These are phyloP conservation scores for Gremmenia infestans DNA, from an alignment of 2,329 filamentous ascomycete genomes.

Conservation along the genomic window DNA sequence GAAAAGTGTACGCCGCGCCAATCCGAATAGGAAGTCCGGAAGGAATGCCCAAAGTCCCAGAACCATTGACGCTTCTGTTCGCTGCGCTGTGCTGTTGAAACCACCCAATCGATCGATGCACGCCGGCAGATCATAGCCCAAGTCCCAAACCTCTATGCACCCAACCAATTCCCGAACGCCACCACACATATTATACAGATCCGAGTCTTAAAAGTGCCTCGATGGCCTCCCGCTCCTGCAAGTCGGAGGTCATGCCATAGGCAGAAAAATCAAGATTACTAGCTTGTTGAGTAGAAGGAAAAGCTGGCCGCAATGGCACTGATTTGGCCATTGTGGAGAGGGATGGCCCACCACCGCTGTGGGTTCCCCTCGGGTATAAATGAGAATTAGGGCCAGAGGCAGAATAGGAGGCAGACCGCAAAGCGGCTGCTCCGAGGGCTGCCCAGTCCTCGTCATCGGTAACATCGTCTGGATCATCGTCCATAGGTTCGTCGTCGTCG, in stretches of 20 bases:
- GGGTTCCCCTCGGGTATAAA: slow-evolving; percentile 41
- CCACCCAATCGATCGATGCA: slow-evolving; percentile 28
- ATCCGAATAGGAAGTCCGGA: neutral
- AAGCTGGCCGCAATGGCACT: slow-evolving; percentile 22
- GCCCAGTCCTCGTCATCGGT: slow-evolving; percentile 98
- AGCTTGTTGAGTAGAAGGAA: slow-evolving; percentile 34
- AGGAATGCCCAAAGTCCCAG: slow-evolving; percentile 13
- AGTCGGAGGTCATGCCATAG: slow-evolving; percentile 44
- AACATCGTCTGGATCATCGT: slow-evolving; percentile 75
- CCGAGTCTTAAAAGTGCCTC: slow-evolving; percentile 77
- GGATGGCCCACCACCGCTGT: slow-evolving; percentile 32
- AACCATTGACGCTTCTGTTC: slow-evolving; percentile 21
- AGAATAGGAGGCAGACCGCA: slow-evolving; percentile 64
- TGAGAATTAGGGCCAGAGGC: slow-evolving; percentile 49
- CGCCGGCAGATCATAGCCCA: slow-evolving; percentile 29
- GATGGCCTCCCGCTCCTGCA: slow-evolving; percentile 75
- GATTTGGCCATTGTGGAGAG: slow-evolving; percentile 28
- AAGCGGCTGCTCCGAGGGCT: slow-evolving; percentile 76
- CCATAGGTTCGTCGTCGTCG: slow-evolving; percentile 53
- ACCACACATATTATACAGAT: slow-evolving; percentile 54
- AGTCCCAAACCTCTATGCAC: slow-evolving; percentile 20
- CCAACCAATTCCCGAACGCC: slow-evolving; percentile 25
- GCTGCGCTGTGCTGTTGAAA: slow-evolving; percentile 21
- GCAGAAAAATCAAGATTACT: slow-evolving; percentile 47
- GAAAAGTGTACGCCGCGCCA: slow-evolving; percentile 23